Percentiles rank a stretch among this genome's conserved stretches.
Conservation (phyloP, 345 rosid species). For the Aethionema arabicum region DNA sequence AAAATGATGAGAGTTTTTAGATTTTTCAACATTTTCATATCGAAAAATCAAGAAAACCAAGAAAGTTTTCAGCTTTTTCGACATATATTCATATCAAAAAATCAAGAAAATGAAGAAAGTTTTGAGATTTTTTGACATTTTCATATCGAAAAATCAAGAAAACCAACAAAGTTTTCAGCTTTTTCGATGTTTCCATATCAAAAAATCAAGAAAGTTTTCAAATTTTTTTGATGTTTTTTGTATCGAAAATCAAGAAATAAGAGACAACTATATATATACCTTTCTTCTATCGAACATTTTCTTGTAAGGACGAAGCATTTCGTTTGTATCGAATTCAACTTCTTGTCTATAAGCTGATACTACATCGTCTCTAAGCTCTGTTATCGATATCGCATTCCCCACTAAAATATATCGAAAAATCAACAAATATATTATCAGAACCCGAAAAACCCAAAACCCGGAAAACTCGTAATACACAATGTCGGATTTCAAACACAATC, state of each 20-base stretch:
- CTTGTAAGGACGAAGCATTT: constrained; percentile 64
- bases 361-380: constrained; percentile 74
- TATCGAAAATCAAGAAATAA: too few relatives aligned
- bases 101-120: too few relatives aligned
- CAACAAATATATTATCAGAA: neutral
- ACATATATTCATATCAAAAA: too few relatives aligned
- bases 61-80: too few relatives aligned
- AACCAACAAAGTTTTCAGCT: too few relatives aligned
- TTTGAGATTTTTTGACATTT: too few relatives aligned
- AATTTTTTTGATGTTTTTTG: too few relatives aligned
- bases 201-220: too few relatives aligned
- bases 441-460: neutral
- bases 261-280: constrained; percentile 49
- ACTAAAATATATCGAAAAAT: constrained; percentile 37
- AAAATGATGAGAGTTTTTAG: neutral
- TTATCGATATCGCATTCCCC: constrained; percentile 69
- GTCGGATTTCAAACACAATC: neutral
- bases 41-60: constrained; percentile 14
- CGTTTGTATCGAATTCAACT: constrained; percentile 54
- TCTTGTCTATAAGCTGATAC: constrained; percentile 79
- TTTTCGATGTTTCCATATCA: too few relatives aligned
- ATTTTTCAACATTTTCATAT: too few relatives aligned
- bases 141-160: too few relatives aligned
- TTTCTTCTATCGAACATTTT: constrained; percentile 61
- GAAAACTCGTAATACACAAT: neutral